Percentiles rank a stretch among this genome's conserved stretches.
These are phyloP conservation scores for Podaxis carcinomalis DNA, from an alignment of 768 basidiomycete species.

Conservation along the genomic window DNA sequence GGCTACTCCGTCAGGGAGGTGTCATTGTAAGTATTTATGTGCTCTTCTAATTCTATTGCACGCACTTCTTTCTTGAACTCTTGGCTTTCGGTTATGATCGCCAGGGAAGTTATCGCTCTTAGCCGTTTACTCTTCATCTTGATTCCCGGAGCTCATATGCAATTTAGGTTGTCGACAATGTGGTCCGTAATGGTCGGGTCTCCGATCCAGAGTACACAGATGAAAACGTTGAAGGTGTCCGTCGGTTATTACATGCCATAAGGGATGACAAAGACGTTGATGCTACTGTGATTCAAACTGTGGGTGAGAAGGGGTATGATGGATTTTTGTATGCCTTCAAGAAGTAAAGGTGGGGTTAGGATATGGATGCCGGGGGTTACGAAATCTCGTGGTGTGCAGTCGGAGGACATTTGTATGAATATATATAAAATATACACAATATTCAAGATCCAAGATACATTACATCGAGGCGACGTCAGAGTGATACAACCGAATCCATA, in stretches of 20 bases:
- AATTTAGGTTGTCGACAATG: slow-evolving; percentile 56
- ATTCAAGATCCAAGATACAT: not conserved
- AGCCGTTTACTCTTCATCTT: not conserved
- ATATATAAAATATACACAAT: not conserved
- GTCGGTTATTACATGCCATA: slow-evolving; percentile 38
- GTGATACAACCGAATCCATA: not conserved
- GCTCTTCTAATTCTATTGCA: not conserved
- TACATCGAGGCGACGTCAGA: not conserved
- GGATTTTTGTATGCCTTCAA: slow-evolving; percentile 48
- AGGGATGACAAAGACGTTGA: slow-evolving; percentile 48
- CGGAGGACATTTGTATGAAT: not conserved
- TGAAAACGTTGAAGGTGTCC: slow-evolving; percentile 38
- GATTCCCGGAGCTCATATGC: not conserved
- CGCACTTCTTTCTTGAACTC: not conserved
- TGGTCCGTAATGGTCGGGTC: slow-evolving; percentile 46
- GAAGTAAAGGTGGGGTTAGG: slow-evolving; percentile 21
- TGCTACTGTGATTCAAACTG: slow-evolving; percentile 45
- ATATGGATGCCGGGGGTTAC: not conserved
- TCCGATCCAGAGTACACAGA: slow-evolving; percentile 34
- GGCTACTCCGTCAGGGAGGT: slow-evolving; percentile 54
- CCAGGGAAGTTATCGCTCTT: not conserved
- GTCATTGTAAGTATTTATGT: slow-evolving; percentile 44
- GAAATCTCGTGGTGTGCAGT: not conserved
- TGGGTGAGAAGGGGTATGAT: slow-evolving; percentile 50
- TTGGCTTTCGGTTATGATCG: not conserved